These are phyloP conservation scores for Pseudozyma sp. DNA, from an alignment of 1,284 basidiomycete species.

Conservation along the genomic window DNA sequence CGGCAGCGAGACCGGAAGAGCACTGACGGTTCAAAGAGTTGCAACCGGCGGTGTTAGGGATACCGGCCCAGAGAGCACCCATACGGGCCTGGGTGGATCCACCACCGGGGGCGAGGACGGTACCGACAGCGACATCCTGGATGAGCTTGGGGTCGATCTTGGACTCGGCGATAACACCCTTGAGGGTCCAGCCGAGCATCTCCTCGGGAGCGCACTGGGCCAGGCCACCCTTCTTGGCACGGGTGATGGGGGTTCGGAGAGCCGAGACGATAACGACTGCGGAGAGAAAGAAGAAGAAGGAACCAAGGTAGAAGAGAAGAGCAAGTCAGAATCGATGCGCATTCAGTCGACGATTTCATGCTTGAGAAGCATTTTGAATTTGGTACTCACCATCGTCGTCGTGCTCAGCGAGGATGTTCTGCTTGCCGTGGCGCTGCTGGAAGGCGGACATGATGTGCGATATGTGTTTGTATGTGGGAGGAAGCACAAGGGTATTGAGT, in stretches of 20 bases:
- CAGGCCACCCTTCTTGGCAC: slow-evolving; percentile 91
- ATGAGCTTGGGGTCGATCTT: slow-evolving; percentile 83
- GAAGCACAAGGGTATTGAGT: background rate
- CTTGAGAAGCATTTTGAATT: background rate
- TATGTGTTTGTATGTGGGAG: slow-evolving; percentile 2
- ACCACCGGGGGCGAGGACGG: slow-evolving; percentile 90
- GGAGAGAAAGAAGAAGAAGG: background rate
- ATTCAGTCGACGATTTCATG: background rate
- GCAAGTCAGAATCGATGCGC: slow-evolving; percentile 5
- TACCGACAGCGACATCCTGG: slow-evolving; percentile 82
- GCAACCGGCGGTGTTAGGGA: slow-evolving; percentile 76
- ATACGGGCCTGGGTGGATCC: slow-evolving; percentile 91
- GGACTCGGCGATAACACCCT: slow-evolving; percentile 69
- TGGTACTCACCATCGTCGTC: slow-evolving; percentile 66
- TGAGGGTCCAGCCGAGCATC: slow-evolving; percentile 78
- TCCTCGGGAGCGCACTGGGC: slow-evolving; percentile 87
- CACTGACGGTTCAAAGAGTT: slow-evolving; percentile 91
- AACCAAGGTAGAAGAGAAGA: background rate
- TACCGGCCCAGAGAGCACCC: slow-evolving; percentile 91
- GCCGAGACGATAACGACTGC: slow-evolving; percentile 87
- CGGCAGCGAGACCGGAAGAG: slow-evolving; percentile 88
- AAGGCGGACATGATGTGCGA: slow-evolving; percentile 35
- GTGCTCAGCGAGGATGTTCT: slow-evolving; percentile 64
- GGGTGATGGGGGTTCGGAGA: slow-evolving; percentile 88
- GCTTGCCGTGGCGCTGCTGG: slow-evolving; percentile 57